A percentile compares a stretch with the other conserved stretches of the same genome.
Conservation (phyloP, 2,329 filamentous ascomycete genomes). For the Stemphylium vesicarium region DNA sequence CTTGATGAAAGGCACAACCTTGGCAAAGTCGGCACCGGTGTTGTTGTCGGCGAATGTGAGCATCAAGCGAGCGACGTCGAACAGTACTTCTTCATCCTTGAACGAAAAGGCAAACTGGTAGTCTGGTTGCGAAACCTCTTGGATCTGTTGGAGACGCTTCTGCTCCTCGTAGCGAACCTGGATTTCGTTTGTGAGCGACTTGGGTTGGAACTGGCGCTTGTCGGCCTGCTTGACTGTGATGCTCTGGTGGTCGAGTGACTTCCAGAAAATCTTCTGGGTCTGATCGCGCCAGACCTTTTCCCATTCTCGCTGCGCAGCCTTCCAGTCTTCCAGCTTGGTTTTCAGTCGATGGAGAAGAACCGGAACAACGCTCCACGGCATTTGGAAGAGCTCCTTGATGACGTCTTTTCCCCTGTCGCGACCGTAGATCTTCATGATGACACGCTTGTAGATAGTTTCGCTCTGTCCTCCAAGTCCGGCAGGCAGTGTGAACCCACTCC, state of each 20-base stretch:
- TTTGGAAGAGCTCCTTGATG: slow-evolving; percentile 82
- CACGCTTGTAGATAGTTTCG: slow-evolving; percentile 94
- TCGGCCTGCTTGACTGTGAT: slow-evolving; percentile 87
- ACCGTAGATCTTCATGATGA: slow-evolving; percentile 97
- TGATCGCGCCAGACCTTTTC: slow-evolving; percentile 98
- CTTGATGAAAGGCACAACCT: slow-evolving; percentile 55
- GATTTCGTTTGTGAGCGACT: slow-evolving; percentile 88
- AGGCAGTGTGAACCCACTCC: slow-evolving; percentile 78
- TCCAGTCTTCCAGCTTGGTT: slow-evolving; percentile 97
- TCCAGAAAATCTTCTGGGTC: slow-evolving; percentile 93
- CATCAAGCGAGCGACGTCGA: slow-evolving; percentile 56
- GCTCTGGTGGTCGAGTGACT: slow-evolving; percentile 95
- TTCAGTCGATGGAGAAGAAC: slow-evolving; percentile 88
- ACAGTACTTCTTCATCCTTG: slow-evolving; percentile 61
- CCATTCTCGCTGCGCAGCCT: slow-evolving; percentile 96
- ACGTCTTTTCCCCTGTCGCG: slow-evolving; percentile 82
- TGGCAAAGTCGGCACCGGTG: slow-evolving; percentile 52
- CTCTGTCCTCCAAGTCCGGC: slow-evolving; percentile 88
- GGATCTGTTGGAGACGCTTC: slow-evolving; percentile 70
- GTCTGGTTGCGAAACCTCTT: slow-evolving; percentile 64
- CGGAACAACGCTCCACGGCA: slow-evolving; percentile 86
- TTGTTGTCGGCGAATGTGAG: slow-evolving; percentile 53
- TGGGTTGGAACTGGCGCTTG: slow-evolving; percentile 88
- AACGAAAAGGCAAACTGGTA: slow-evolving; percentile 81
- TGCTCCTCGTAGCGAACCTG: slow-evolving; percentile 93